Conservation (phyloP, 345 rosid species). For the Cardiospermum halicacabum region DNA sequence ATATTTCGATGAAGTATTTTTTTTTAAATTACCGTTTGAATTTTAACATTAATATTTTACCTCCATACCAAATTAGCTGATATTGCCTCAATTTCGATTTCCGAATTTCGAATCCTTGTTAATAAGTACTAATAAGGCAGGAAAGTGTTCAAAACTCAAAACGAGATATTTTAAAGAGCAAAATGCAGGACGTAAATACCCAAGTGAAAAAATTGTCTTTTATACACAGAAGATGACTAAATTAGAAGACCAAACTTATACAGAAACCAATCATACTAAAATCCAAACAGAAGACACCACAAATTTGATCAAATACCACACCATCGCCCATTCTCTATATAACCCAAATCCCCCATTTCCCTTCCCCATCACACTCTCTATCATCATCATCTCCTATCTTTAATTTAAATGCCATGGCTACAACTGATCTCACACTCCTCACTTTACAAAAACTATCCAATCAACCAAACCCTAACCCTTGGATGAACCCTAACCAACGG, state of each 20-base stretch:
- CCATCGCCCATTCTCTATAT: slow-evolving; percentile 29
- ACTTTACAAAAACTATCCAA: slow-evolving; percentile 28
- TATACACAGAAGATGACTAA: slow-evolving; percentile 14
- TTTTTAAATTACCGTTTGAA: too few species aligned
- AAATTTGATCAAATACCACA: slow-evolving; percentile 26
- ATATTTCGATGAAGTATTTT: too few species aligned
- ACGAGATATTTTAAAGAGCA: slow-evolving; percentile 6
- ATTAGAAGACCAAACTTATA: slow-evolving; percentile 21
- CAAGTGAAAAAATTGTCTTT: slow-evolving; percentile 27
- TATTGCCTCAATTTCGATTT: too few species aligned
- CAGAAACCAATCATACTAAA: slow-evolving; percentile 20
- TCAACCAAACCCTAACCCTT: slow-evolving; percentile 24
- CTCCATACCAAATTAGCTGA: too few species aligned
- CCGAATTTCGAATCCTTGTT: too few species aligned
- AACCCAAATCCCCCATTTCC: slow-evolving; percentile 28
- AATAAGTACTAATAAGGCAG: too few species aligned
- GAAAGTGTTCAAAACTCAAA: too few species aligned
- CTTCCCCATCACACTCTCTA: slow-evolving; percentile 25
- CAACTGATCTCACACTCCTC: slow-evolving; percentile 44
- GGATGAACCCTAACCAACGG: slow-evolving; percentile 63
- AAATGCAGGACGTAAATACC: slow-evolving; percentile 40
- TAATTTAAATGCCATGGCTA: slow-evolving; percentile 34
- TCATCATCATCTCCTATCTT: slow-evolving; percentile 24
- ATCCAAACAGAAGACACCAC: slow-evolving; percentile 29
- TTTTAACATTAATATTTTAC: too few species aligned